Base-by-base conservation (phyloP, 129 eudicot species). In the Pulicaria dysenterica region DNA sequence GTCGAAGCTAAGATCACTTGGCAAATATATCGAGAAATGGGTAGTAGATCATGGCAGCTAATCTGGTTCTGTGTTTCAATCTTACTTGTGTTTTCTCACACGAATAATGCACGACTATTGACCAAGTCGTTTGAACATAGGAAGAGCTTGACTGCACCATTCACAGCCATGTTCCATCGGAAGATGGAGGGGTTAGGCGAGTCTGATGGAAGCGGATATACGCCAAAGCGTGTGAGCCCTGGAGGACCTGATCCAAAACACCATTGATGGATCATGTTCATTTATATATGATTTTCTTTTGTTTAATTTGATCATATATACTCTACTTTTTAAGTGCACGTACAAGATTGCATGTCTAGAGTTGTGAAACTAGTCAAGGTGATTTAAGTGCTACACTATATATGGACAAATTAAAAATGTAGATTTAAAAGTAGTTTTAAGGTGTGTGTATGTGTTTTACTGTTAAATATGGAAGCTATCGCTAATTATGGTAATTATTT, bases 171-270 rank as follows among this genome's bases (percentile, higher is more conserved):
- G 72, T 77, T 69, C 56, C 14, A 69, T 49, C 71, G 5, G 47
- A 69, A 69, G 73, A 41, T 53, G 72, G 59, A 5, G 50, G 13
- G 17, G 9, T 63, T 42, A 53, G 67, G 31, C 2, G 31, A 51
- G 38, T 71, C 51, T 55, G 44, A 71, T 3, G 71, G 47, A 60
- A 77, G 36, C 10, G n/a, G 19, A 8, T 77, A 77, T 58, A 44
- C 12, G 0, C 81, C 64, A 14, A 49, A 64, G 31, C 76, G 81
- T 42, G 8, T 77, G 7, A 77, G 76, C 76, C 81, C 81, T 3
- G 81, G 72, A 59, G 81, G 81, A 69, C 76, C 81, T 5, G 81
- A 69, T 60, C 81, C 76, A 49, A 77, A 69, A 62, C 81, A 77
- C 57, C 81, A 77, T 69, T 77, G 46, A 69, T 42, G 4, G 37